A percentile compares a stretch with the other conserved stretches of the same genome.
phyloP scores from a whole-genome alignment of 1,284 basidiomycete species.

The Cutaneotrichosporon mucoides region DNA sequence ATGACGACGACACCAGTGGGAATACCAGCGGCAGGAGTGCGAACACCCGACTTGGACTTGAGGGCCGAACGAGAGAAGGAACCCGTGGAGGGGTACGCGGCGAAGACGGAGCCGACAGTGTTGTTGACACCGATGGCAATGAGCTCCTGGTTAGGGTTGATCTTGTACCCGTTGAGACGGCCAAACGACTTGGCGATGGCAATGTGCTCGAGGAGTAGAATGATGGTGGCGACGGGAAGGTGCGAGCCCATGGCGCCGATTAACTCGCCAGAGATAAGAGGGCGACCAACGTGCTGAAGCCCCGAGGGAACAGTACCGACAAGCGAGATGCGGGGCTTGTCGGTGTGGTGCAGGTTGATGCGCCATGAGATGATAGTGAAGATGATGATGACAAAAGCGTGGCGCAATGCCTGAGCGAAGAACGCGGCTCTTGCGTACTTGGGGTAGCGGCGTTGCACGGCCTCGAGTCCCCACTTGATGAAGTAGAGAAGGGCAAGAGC shows the following conservation, averaged over 20 bases:
- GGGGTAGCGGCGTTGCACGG: constrained; percentile 64
- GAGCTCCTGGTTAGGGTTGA: constrained; percentile 94
- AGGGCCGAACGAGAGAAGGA: constrained; percentile 96
- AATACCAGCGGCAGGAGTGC: constrained; percentile 87
- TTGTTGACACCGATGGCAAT: constrained; percentile 89
- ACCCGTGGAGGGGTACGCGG: constrained; percentile 93
- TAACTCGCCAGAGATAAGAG: constrained; percentile 62
- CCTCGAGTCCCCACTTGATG: constrained; percentile 65
- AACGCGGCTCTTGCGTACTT: constrained; percentile 71
- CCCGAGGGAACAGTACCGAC: constrained; percentile 78
- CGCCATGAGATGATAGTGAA: constrained; percentile 81
- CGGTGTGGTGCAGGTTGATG: constrained; percentile 62
- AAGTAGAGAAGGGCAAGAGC: constrained; percentile 62
- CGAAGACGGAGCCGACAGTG: constrained; percentile 71
- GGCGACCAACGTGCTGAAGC: constrained; percentile 70
- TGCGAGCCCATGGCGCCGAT: constrained; percentile 68
- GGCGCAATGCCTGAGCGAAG: constrained; percentile 77
- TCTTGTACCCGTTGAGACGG: constrained; percentile 93
- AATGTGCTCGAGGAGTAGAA: constrained; percentile 93
- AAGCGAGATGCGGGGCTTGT: constrained; percentile 73
- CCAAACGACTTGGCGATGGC: constrained; percentile 95
- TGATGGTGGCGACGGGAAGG: constrained; percentile 88
- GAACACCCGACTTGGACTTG: constrained; percentile 92
- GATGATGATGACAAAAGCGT: constrained; percentile 80
- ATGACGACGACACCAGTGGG: constrained; percentile 83